phyloP scores from a whole-genome alignment of 495 filamentous ascomycete species.

The Lophiostoma macrostomum region DNA sequence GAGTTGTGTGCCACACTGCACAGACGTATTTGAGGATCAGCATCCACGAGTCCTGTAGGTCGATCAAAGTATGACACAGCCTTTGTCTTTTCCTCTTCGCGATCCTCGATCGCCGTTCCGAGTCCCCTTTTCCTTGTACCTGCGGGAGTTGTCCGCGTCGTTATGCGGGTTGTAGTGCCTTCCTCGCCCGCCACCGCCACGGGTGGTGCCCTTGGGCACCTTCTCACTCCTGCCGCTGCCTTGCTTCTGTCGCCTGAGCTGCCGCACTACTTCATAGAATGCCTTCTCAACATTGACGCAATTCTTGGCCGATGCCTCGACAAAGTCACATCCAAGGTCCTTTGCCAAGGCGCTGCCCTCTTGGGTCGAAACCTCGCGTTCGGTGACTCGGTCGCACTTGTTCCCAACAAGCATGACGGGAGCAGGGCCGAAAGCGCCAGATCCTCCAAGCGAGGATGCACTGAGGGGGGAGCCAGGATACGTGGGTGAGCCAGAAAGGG shows the following conservation, averaged over 20 bases:
- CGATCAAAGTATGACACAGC: slow-evolving; percentile 29
- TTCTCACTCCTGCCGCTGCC: slow-evolving; percentile 2
- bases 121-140: neutral
- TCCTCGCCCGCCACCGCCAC: neutral
- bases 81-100: slow-evolving; percentile 11
- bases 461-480: slow-evolving; percentile 68
- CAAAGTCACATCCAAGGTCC: slow-evolving; percentile 93
- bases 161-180: neutral
- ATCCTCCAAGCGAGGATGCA: slow-evolving; percentile 56
- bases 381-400: slow-evolving; percentile 93
- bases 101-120: neutral
- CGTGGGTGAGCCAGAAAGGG: slow-evolving; percentile 66
- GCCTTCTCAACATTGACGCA: slow-evolving; percentile 99
- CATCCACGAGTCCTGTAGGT: neutral
- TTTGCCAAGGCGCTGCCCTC: slow-evolving; percentile 89
- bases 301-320: slow-evolving; percentile 98
- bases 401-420: slow-evolving; percentile 98
- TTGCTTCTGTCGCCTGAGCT: slow-evolving; percentile 38
- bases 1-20: neutral
- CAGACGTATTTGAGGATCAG: neutral
- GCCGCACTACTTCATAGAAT: slow-evolving; percentile 95
- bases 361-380: slow-evolving; percentile 93
- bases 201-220: neutral
- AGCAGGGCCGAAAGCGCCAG: slow-evolving; percentile 60
- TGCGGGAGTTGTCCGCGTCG: neutral